phyloP scores from a whole-genome alignment of 164 flowering plant genomes.

The Aristolochia fimbriata region DNA sequence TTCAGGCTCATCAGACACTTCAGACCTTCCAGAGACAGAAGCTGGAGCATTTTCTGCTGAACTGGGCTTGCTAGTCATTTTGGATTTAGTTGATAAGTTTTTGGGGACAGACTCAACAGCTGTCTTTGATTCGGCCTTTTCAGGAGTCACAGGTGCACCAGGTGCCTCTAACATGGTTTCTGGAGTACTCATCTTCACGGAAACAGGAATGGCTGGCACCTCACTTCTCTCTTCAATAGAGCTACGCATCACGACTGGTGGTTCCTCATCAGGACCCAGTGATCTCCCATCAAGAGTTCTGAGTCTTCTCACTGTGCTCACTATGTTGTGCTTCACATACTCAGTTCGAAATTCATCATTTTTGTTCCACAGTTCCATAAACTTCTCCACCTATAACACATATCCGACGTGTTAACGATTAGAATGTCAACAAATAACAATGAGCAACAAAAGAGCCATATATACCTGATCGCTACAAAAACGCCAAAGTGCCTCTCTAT shows the following conservation, averaged over 20 bases:
- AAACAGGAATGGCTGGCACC: slow-evolving; percentile 5
- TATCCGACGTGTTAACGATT: neutral
- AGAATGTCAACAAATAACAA: neutral
- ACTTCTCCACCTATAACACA: slow-evolving; percentile 42
- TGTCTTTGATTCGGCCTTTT: slow-evolving; percentile 14
- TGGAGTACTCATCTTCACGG: slow-evolving; percentile 11
- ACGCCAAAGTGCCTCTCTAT: slow-evolving; percentile 40
- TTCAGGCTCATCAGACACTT: slow-evolving; percentile 22
- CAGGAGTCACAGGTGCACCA: slow-evolving; percentile 9
- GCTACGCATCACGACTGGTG: slow-evolving; percentile 24
- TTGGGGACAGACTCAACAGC: slow-evolving; percentile 22
- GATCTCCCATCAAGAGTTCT: slow-evolving; percentile 74
- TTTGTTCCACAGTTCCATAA: slow-evolving; percentile 66
- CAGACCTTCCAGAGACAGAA: slow-evolving; percentile 24
- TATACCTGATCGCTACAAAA: slow-evolving; percentile 57
- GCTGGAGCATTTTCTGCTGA: slow-evolving; percentile 12
- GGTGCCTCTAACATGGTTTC: slow-evolving; percentile 17
- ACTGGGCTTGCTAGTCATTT: slow-evolving; percentile 20
- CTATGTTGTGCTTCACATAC: slow-evolving; percentile 47
- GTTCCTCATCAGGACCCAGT: slow-evolving; percentile 75
- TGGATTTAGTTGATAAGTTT: slow-evolving; percentile 18
- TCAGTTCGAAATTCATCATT: slow-evolving; percentile 62
- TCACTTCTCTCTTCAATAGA: slow-evolving; percentile 18
- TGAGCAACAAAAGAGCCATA: neutral
- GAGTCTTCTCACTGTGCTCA: slow-evolving; percentile 64